phyloP scores from a whole-genome alignment of 257 asterid genomes.

The Ballota nigra region DNA sequence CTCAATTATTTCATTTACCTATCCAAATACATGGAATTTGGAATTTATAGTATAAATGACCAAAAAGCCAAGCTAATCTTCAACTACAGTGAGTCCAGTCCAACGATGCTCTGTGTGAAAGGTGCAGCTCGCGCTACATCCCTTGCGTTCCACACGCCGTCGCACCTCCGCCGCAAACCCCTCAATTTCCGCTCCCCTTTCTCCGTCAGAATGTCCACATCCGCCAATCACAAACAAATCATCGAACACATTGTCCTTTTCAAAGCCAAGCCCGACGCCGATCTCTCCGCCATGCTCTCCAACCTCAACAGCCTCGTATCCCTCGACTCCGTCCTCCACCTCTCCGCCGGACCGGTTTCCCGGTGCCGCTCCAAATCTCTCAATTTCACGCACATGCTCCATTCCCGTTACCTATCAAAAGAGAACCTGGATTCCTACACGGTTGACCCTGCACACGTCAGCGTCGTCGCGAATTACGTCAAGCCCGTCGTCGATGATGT shows the following conservation, averaged over 20 bases:
- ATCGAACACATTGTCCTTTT: constrained; percentile 86
- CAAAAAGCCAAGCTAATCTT: not conserved
- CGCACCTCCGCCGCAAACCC: constrained; percentile 24
- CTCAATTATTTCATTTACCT: too few relatives aligned
- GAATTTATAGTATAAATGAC: not conserved
- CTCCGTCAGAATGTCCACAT: constrained; percentile 36
- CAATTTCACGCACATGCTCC: constrained; percentile 87
- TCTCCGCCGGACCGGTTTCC: constrained; percentile 69
- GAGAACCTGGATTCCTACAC: constrained; percentile 57
- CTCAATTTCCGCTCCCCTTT: not conserved
- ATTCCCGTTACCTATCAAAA: constrained; percentile 67
- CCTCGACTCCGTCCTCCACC: constrained; percentile 67
- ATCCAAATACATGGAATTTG: too few relatives aligned
- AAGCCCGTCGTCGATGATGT: constrained; percentile 47
- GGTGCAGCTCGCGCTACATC: constrained; percentile 28
- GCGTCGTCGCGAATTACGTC: constrained; percentile 42
- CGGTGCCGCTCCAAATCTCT: constrained; percentile 56
- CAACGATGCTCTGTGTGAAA: constrained; percentile 31
- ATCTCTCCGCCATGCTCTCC: constrained; percentile 60
- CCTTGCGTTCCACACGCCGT: constrained; percentile 25
- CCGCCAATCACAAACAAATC: constrained; percentile 37
- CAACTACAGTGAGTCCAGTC: not conserved
- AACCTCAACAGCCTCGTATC: constrained; percentile 62
- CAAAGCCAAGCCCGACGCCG: constrained; percentile 57
- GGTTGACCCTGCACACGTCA: constrained; percentile 48